Conservation (phyloP, 495 filamentous ascomycete genomes). For the Penicillium cataractarum region DNA sequence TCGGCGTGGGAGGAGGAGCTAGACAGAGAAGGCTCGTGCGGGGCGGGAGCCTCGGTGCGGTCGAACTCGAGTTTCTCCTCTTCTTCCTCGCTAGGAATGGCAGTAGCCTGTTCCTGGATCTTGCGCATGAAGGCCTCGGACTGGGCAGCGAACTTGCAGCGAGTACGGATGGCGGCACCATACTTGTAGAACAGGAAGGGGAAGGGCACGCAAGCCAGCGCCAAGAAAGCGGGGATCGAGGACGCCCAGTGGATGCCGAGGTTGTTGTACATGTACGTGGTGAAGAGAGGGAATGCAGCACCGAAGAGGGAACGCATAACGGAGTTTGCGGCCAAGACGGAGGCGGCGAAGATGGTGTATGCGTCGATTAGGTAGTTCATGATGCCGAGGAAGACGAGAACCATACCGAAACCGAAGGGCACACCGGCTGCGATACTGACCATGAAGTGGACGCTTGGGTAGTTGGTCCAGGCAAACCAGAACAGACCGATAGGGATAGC, state of each 20-base stretch:
- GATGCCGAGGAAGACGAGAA: conserved; percentile 73
- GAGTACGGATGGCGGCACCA: conserved; percentile 63
- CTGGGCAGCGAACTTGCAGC: conserved; percentile 74
- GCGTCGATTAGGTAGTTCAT: conserved; percentile 83
- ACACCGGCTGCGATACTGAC: conserved; percentile 64
- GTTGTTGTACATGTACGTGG: conserved; percentile 71
- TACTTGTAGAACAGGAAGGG: conserved; percentile 83
- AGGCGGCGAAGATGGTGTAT: conserved; percentile 81
- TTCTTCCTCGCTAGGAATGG: conserved; percentile 19
- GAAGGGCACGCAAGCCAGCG: conserved; percentile 75
- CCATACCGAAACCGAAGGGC: conserved; percentile 76
- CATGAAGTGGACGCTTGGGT: conserved; percentile 69
- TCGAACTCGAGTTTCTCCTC: conserved; percentile 37
- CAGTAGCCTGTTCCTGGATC: conserved; percentile 36
- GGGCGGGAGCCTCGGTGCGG: conserved; percentile 46
- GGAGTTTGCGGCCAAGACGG: conserved; percentile 76
- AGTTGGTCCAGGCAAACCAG: conserved; percentile 73
- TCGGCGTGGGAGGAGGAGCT: conserved; percentile 30
- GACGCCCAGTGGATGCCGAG: conserved; percentile 84
- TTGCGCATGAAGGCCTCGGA: conserved; percentile 53
- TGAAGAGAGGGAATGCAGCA: conserved; percentile 86
- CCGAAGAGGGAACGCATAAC: conserved; percentile 72
- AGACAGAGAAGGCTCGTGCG: conserved; percentile 28
- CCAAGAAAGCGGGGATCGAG: conserved; percentile 75
- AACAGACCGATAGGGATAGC: conserved; percentile 58